Conservation (phyloP, 2,329 filamentous ascomycete species). For the Fusarium dimerum region DNA sequence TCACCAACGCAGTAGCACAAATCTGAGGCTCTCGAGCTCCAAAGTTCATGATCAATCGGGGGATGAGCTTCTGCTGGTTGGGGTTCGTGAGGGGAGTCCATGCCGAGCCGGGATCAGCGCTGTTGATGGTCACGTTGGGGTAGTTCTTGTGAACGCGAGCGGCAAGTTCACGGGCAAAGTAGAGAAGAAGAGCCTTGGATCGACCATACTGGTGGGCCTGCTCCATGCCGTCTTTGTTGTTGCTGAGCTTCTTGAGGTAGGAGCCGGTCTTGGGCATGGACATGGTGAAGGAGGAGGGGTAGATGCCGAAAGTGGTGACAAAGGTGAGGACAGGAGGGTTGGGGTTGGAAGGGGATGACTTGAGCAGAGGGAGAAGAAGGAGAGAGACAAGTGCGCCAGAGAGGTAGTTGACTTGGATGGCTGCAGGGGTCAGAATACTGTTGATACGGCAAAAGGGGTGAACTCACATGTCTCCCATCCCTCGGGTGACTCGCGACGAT, state of each 20-base stretch:
- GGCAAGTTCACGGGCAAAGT: constrained; percentile 40
- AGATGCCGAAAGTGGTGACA: constrained; percentile 40
- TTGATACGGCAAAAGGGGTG: neutral
- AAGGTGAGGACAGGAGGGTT: constrained; percentile 39
- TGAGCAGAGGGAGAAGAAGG: constrained; percentile 35
- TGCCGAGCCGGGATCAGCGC: constrained; percentile 40
- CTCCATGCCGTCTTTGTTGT: constrained; percentile 38
- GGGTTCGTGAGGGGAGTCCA: constrained; percentile 41
- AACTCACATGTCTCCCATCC: constrained; percentile 41
- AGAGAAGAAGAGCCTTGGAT: constrained; percentile 39
- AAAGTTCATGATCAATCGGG: constrained; percentile 40
- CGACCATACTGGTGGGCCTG: constrained; percentile 41
- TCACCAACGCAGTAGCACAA: constrained; percentile 39
- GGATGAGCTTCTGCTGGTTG: constrained; percentile 38
- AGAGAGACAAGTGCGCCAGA: constrained; percentile 37
- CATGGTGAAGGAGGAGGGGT: constrained; percentile 41
- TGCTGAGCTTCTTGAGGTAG: constrained; percentile 38
- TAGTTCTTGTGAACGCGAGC: constrained; percentile 25
- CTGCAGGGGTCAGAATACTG: constrained; percentile 15
- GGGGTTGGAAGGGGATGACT: constrained; percentile 33
- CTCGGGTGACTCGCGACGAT: constrained; percentile 38
- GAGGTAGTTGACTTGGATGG: constrained; percentile 40
- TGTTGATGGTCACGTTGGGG: constrained; percentile 38
- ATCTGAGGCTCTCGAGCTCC: constrained; percentile 37
- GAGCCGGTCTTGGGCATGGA: constrained; percentile 32